Base-by-base conservation (phyloP, 805 yeast species). In the Cyberlindnera misumaiensis region DNA sequence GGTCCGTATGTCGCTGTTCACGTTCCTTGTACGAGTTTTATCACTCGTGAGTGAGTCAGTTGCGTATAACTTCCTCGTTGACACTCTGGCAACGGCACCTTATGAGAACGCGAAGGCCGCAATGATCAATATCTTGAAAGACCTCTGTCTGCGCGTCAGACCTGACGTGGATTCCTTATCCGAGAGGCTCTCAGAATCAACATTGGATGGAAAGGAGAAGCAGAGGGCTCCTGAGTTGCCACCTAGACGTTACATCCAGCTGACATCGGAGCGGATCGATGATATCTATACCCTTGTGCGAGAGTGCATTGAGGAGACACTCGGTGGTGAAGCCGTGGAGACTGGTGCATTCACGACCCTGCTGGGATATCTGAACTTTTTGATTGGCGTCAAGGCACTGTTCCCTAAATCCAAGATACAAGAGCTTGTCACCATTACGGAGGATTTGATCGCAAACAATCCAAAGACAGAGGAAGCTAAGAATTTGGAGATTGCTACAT, bases 31-130 rank as follows among this genome's bases (percentile, higher is more conserved):
- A 2, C 77, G 78, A 47, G 52, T 85, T 2, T 61, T 90, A 47
- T 71, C 82, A 8, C 54, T 72, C 15, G 58, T 78, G 25, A 73
- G 79, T 0, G 85, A 83, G 42, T 63, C 64, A 1, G 59, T 68
- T 11, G 60, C 83, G 0, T 85, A 76, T 58, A 63, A 64, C 3
- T 84, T 83, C 53, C 62, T 86, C 12, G 53, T 67, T 17, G 87
- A 85, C 52, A 69, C 87, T 1, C 64, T 90, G 36, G 62, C 65
- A 22, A 65, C 72, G 36, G 83, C 90, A 52, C 89, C 93, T 2
- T 75, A 70, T 52, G 76, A 70, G 29, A 71, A 72, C 29, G 73
- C 75, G 16, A 77, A 77, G 48, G 67, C 80, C 17, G 77, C 77
- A 3, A 60, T 77, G 28, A 70, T 86, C 13, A 75, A 80, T 4